Evolutionary conservation across 345 rosid genomes (phyloP), one percentile per base, ranked within the genome.

Genomic region (Arabidopsis arenosa): DNA sequence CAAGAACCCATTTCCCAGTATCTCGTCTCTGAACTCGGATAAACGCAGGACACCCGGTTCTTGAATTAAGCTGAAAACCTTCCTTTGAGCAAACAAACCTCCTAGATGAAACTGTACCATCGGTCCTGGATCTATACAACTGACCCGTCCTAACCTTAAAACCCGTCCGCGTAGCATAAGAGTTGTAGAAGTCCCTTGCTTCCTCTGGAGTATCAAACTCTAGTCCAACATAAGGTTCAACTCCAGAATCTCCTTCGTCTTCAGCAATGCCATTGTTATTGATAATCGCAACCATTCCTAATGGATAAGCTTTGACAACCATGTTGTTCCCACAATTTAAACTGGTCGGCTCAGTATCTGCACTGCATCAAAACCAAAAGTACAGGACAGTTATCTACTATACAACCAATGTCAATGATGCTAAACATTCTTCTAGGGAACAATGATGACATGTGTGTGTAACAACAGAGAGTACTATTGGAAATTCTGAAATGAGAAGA

Each of bases 41-140:
- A 68, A 91, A 91, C 26, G 97, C 98, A 11, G 98, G 87, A 80
- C 98, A 93, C 1, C 98, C 98, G 0, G 87, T 84, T 81, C 97
- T 91, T 30, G 97, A 91, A 80, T 82, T 83, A 14, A 93, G 80
- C 82, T 93, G 97, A 82, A 88, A 88, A 30, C 98, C 98, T 78
- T 93, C 97, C 80, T 89, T 89, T 0, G 89, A 82, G 80, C 98
- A 93, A 45, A 93, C 96, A 66, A 79, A 93, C 57, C 93, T 88
- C 49, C 98, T 89, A 0, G 92, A 91, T 23, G 92, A 85, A 81
- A 93, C 92, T 0, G 98, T 84, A 15, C 98, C 98, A 81, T 93
- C 93, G 2, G 87, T 82, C 59, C 98, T 88, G 0, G 97, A 91
- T 33, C 98, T 87, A 72, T 93, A 91, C 55, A 93, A 80, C 73